Base-by-base conservation (phyloP, 2,329 filamentous ascomycete species). In the Thelonectria rubi region DNA sequence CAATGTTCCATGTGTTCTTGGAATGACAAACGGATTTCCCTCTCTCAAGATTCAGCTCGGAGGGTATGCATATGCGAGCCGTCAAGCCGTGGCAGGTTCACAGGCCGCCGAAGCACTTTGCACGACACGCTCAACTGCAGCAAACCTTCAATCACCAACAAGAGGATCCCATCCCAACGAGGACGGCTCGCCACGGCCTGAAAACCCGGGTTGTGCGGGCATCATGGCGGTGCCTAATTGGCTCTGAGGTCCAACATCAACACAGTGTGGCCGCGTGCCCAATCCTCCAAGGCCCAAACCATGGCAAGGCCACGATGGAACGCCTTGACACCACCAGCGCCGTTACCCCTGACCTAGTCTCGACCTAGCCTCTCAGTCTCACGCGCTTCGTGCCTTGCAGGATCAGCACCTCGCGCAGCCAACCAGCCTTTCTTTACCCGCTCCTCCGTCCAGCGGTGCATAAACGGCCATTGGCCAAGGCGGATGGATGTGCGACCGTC, bases 261-360 rank as follows among this genome's bases (percentile, higher is more conserved):
- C 52, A 57, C 62, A 63, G 52, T 55, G 48, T 42, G 54, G 52
- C 45, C 50, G 40, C 46, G 21, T 43, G 50, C 42, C 39, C 20
- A 59, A 43, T 54, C 34, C 43, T 47, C 30, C 39, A 24, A 46
- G 32, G 24, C 46, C 32, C 18, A 17, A 21, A 47, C 43, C 43
- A 8, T 26, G 21, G 21, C 58, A 42, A 37, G 37, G 14, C 39
- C 26, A 30, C 40, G 42, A 47, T 53, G 50, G 56, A 52, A 49
- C 56, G 47, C 51, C 55, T 51, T 15, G 55, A 45, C 49, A 52
- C 65, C 63, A 58, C 64, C 52, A 43, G 49, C 42, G 34, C 57
- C 62, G 34, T 53, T 64, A 69, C 66, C 70, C 70, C 69, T 72
- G 69, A 69, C 60, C 60, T 51, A 51, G 65, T 65, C 56, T 10